Conservation (phyloP, 163 green algal species). For the Chlorella variabilis region DNA sequence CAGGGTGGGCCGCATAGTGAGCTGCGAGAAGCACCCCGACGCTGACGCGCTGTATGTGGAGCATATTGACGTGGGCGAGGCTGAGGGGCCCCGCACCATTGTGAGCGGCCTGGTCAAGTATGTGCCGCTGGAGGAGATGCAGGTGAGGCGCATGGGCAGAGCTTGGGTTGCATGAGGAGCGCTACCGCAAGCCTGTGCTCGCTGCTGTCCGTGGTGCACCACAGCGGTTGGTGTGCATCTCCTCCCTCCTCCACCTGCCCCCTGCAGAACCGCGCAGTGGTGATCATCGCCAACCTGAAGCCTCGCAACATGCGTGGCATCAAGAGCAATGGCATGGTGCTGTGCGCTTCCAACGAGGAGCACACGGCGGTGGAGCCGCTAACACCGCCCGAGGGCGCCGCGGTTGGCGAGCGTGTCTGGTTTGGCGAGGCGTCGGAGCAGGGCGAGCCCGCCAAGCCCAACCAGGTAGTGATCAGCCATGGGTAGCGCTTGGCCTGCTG, state of each 20-base stretch:
- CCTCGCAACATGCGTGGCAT: conserved; percentile 93
- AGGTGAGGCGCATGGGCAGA: conserved; percentile 32
- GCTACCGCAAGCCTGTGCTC: too few relatives aligned
- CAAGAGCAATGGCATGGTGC: conserved; percentile 95
- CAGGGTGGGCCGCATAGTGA: conserved; percentile 59
- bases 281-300: conserved; percentile 95
- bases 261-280: conserved; percentile 58
- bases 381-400: conserved; percentile 68
- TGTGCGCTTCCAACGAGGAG: conserved; percentile 85
- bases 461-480: too few relatives aligned
- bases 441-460: conserved; percentile 72
- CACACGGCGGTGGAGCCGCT: conserved; percentile 91
- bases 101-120: conserved; percentile 79
- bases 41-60: conserved; percentile 78
- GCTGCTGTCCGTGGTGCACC: too few relatives aligned
- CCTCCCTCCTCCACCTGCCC: conserved; percentile 39
- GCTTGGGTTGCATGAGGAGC: too few relatives aligned
- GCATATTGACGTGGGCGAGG: conserved; percentile 78
- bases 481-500: too few relatives aligned
- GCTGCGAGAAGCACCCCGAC: conserved; percentile 58
- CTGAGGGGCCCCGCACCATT: conserved; percentile 71
- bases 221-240: too few relatives aligned
- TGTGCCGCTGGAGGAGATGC: conserved; percentile 76
- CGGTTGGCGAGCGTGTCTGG: conserved; percentile 81
- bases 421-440: conserved; percentile 82